Evolutionary conservation across 805 yeast genomes (phyloP).

Genomic region (Candida gorgasii): DNA sequence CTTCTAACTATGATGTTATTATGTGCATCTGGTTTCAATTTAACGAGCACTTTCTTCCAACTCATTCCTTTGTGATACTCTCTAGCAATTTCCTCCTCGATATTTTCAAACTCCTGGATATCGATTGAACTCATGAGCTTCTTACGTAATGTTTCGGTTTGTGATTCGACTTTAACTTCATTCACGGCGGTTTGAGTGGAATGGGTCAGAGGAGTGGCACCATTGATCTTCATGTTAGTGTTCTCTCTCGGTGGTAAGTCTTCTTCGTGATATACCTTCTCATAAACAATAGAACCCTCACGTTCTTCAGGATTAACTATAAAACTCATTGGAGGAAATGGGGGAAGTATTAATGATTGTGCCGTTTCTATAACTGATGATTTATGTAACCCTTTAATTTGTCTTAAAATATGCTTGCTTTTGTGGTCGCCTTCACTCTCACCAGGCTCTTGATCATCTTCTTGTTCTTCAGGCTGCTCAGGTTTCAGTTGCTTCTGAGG

Average conservation of each 20-base stretch:
- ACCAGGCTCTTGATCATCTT: slow-evolving; percentile 11
- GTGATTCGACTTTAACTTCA: slow-evolving; percentile 7
- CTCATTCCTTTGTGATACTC: slow-evolving; percentile 80
- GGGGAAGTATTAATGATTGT: slow-evolving; percentile 73
- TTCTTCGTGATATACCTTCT: slow-evolving; percentile 56
- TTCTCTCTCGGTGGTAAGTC: slow-evolving; percentile 14
- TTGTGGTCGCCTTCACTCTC: slow-evolving; percentile 16
- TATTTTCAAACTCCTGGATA: slow-evolving; percentile 39
- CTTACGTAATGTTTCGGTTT: slow-evolving; percentile 13
- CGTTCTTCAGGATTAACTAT: slow-evolving; percentile 68
- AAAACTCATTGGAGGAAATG: slow-evolving; percentile 69
- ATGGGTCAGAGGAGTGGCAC: too few species aligned
- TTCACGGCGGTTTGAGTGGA: neutral
- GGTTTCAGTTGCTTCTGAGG: slow-evolving; percentile 37
- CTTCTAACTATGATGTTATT: slow-evolving; percentile 89
- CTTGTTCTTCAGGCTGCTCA: slow-evolving; percentile 15
- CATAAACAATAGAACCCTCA: slow-evolving; percentile 74
- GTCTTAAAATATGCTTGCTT: slow-evolving; percentile 21
- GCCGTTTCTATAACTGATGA: slow-evolving; percentile 81
- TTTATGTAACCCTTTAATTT: slow-evolving; percentile 49
- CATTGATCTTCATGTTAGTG: neutral
- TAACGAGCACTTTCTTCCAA: slow-evolving; percentile 91
- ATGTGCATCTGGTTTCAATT: slow-evolving; percentile 89
- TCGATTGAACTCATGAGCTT: slow-evolving; percentile 27
- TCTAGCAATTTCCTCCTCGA: slow-evolving; percentile 83